Base-by-base conservation (phyloP, 1,139 yeast genomes). In the Zhuliangozyma blackwelliae region DNA sequence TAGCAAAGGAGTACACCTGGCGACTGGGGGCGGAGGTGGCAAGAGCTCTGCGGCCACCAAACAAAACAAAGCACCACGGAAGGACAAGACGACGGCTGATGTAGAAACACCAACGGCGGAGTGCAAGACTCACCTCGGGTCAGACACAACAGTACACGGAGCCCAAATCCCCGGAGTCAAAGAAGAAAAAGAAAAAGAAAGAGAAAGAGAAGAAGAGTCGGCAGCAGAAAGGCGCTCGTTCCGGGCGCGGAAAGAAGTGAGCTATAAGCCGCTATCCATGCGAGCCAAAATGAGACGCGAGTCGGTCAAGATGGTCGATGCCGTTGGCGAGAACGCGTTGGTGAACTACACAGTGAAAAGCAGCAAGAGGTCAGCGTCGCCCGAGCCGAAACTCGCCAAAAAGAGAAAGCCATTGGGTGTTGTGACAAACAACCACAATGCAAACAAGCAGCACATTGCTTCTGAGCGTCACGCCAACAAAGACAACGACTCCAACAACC, bases 221-320 rank as follows among this genome's bases (percentile, higher is more conserved):
- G 16, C 16, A 3, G 16, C 16, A 16, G 23, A 22, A 9, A 36
- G 42, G 38, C 29, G 47, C 32, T 35, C 47, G n/a, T 26, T 36
- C 1, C 45, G 63, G 38, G 38, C 33, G 9, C 55, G 50, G 37
- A 48, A 44, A 46, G 68, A 74, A 8, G 77, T 86, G 6, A 79
- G 79, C 52, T 87, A 86, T 51, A 79, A 79, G 11, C 70, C 81
- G 26, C 87, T 92, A 0, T 78, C 90, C 1, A 55, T 83, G 38
- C 67, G 82, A 28, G 75, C 73, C 11, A 86, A 85, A 50, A 72
- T 83, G 80, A 72, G 95, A 51, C 67, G 95, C 46, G 79, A 81
- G 29, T 70, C 82, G 0, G 82, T 67, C 27, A 68, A 70, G 45
- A 61, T 81, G 33, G 75, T 75, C 8, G 84, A 79, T 53, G 89